Evolutionary conservation across 192 early-diverging fungal genomes (phyloP).

Genomic region (Backusella macrospora): DNA sequence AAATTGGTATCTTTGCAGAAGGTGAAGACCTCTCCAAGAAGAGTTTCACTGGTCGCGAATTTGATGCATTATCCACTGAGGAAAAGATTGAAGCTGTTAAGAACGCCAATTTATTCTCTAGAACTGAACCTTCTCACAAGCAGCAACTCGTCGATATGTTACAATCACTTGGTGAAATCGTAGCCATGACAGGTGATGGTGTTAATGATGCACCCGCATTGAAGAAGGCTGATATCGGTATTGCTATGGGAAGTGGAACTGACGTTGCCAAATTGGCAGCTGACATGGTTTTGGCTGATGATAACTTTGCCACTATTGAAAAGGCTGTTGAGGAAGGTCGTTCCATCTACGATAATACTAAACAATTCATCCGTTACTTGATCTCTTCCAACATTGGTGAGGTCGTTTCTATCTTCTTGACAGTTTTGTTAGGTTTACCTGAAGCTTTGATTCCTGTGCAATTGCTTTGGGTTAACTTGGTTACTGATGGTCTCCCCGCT

Average conservation of each 20-base stretch:
- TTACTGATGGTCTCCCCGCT: slow-evolving; percentile 96
- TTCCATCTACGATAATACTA: slow-evolving; percentile 98
- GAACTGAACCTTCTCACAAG: slow-evolving; percentile 97
- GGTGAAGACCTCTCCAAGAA: slow-evolving; percentile 67
- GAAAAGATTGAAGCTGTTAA: slow-evolving; percentile 76
- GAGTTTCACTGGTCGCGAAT: slow-evolving; percentile 92
- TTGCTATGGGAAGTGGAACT: slow-evolving; percentile 98
- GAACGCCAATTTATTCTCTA: slow-evolving; percentile 86
- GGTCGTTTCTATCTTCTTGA: slow-evolving; percentile 96
- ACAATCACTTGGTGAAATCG: slow-evolving; percentile 79
- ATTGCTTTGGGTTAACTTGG: slow-evolving; percentile 98
- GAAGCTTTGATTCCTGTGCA: slow-evolving; percentile 98
- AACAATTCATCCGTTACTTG: slow-evolving; percentile 98
- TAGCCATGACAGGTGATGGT: slow-evolving; percentile 99
- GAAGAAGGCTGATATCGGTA: slow-evolving; percentile 98
- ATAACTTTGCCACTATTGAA: slow-evolving; percentile 99
- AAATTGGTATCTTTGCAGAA: slow-evolving; percentile 88
- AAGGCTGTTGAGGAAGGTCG: slow-evolving; percentile 97
- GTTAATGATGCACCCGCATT: slow-evolving; percentile 98
- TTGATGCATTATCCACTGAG: slow-evolving; percentile 77
- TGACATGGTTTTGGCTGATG: slow-evolving; percentile 98
- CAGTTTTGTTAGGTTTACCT: slow-evolving; percentile 94
- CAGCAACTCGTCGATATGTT: slow-evolving; percentile 90
- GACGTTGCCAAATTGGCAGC: slow-evolving; percentile 98
- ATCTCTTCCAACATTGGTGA: slow-evolving; percentile 99